These are phyloP conservation scores for Galerina marginata DNA, from an alignment of 768 basidiomycete genomes.

Conservation along the genomic window DNA sequence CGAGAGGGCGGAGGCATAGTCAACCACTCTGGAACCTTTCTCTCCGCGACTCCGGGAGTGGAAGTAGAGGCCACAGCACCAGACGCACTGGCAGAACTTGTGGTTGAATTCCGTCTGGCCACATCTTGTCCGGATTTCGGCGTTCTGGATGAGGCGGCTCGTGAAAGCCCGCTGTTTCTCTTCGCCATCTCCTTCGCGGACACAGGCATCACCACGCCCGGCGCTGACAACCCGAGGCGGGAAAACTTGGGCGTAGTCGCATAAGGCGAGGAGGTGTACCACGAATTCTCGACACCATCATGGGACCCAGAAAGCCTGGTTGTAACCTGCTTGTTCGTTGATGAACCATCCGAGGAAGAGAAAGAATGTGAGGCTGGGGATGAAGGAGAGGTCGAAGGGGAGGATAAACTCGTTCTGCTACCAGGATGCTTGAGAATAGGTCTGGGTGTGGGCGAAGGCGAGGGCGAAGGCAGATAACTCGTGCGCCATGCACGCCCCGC, in stretches of 20 bases:
- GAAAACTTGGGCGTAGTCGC: conserved; percentile 45
- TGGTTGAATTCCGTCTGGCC: neutral
- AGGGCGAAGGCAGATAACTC: neutral
- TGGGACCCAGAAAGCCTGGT: neutral
- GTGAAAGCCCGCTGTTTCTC: neutral
- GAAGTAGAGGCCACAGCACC: neutral
- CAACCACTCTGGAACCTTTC: neutral
- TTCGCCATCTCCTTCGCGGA: conserved; percentile 32
- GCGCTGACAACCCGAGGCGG: conserved; percentile 38
- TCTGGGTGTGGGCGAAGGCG: neutral
- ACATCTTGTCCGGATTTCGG: neutral
- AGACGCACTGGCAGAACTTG: neutral
- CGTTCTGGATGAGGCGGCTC: neutral
- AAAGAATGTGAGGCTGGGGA: neutral
- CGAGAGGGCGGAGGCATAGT: conserved; percentile 3
- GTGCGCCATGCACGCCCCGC: neutral
- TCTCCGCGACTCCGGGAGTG: neutral
- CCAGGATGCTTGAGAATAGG: conserved; percentile 7
- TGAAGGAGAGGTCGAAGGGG: conserved; percentile 3
- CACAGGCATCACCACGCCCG: conserved; percentile 47
- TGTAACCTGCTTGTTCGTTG: neutral
- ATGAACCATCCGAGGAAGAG: neutral
- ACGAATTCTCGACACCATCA: conserved; percentile 32
- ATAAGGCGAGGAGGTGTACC: conserved; percentile 40
- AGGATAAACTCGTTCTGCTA: conserved; percentile 1